Evolutionary conservation across 352 stramenopile species (phyloP).

Genomic region (Phytophthora sp.): DNA sequence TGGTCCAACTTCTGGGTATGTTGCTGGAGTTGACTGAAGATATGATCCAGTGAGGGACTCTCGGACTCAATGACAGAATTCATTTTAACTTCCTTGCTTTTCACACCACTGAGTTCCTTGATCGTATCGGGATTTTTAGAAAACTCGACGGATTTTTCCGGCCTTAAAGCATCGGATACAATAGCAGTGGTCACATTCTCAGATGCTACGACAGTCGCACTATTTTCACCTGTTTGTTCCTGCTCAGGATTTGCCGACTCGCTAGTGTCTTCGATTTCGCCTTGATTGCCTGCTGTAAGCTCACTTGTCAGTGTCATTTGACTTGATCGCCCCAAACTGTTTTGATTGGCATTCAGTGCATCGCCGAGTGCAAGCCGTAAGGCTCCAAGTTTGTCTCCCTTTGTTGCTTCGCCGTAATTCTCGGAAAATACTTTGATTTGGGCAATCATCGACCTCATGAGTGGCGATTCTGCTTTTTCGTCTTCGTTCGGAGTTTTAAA

Average conservation of each 20-base stretch:
- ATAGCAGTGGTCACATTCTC: background rate
- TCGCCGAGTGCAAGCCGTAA: conserved; percentile 29
- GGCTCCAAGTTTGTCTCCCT: conserved; percentile 18
- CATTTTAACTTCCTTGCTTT: background rate
- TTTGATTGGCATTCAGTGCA: conserved; percentile 12
- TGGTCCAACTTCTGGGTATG: conserved; percentile 36
- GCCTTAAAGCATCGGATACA: background rate
- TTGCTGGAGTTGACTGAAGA: conserved; percentile 40
- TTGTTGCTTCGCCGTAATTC: conserved; percentile 22
- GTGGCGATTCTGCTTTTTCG: background rate
- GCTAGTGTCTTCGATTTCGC: conserved; percentile 19
- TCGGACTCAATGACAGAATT: conserved; percentile 1
- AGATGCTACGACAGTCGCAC: background rate
- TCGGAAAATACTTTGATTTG: conserved; percentile 26
- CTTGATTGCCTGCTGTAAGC: conserved; percentile 24
- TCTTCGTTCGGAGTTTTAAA: conserved; percentile 16
- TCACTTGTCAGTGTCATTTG: background rate
- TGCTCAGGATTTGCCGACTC: background rate
- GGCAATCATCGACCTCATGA: conserved; percentile 3
- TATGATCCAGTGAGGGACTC: conserved; percentile 11
- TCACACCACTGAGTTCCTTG: background rate
- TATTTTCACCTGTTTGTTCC: conserved; percentile 5
- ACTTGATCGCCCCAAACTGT: background rate
- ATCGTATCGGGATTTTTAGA: background rate
- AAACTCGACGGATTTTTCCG: background rate